These are phyloP conservation scores for Crithidia fasciculata DNA, from an alignment of 208 protist species.

Conservation along the genomic window DNA sequence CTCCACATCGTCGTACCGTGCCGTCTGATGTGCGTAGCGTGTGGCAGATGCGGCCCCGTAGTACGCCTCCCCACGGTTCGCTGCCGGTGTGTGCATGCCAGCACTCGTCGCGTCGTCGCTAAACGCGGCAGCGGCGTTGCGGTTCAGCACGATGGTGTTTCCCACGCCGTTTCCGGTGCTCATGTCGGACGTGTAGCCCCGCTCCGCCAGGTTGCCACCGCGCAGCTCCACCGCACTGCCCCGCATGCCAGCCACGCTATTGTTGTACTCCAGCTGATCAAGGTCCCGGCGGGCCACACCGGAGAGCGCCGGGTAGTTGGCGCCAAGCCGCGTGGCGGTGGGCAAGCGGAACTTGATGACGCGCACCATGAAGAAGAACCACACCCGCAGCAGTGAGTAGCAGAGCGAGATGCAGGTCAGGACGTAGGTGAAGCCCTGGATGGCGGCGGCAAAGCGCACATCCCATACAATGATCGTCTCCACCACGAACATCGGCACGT, in stretches of 20 bases:
- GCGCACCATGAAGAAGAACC: slow-evolving; percentile 86
- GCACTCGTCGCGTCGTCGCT: slow-evolving; percentile 14
- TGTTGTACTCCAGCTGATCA: slow-evolving; percentile 19
- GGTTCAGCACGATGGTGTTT: slow-evolving; percentile 26
- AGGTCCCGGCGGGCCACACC: slow-evolving; percentile 9
- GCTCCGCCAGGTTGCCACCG: slow-evolving; percentile 3
- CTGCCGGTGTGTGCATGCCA: slow-evolving; percentile 4
- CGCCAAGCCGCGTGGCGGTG: slow-evolving; percentile 6
- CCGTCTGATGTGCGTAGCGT: slow-evolving; percentile 13
- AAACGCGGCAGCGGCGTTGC: slow-evolving; percentile 9
- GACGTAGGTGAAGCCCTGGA: slow-evolving; percentile 75
- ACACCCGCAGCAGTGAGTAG: slow-evolving; percentile 82
- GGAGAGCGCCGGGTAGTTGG: slow-evolving; percentile 19
- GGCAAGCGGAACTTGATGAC: slow-evolving; percentile 72
- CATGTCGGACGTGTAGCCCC: slow-evolving; percentile 2
- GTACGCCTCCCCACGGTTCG: slow-evolving; percentile 10
- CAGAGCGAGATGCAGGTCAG: slow-evolving; percentile 74
- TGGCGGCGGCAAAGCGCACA: slow-evolving; percentile 53
- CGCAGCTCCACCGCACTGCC: slow-evolving; percentile 1
- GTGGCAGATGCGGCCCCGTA: slow-evolving; percentile 23
- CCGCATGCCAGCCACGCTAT: slow-evolving; percentile 5
- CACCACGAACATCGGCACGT: slow-evolving; percentile 84
- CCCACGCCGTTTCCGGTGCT: background rate
- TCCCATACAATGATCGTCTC: slow-evolving; percentile 78
- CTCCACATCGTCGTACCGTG: slow-evolving; percentile 7